Base-by-base conservation (phyloP, 768 basidiomycete species). In the Gyrodon lividus region DNA sequence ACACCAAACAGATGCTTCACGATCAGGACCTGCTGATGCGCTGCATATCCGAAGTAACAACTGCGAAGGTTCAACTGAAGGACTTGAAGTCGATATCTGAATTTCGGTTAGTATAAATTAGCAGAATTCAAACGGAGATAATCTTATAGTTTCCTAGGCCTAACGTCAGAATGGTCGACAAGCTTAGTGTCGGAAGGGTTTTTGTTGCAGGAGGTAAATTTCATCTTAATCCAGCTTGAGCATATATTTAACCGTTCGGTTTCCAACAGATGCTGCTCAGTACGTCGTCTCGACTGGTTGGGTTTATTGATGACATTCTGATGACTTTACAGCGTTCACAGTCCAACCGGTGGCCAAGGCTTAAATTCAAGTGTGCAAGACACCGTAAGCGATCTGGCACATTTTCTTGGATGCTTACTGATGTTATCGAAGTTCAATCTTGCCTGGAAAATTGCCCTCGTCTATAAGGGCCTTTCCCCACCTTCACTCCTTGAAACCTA, bases 361-460 rank as follows among this genome's bases (percentile, higher is more conserved):
- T 40, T 65, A 0, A 65, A 65, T 40, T 59, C 64, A 5, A 38
- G 58, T 47, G 52, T 65, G 14, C 57, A 61, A 43, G 64, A 65
- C 46, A 49, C 64, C 9, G 68, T 67, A 44, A 22, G 65, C n/a
- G n/a, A 22, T 16, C 24, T 17, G 22, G 24, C 28, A 14, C 24
- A 3, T 26, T 23, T 13, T 12, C 5, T 26, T 13, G 16, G 13
- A 24, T 26, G 12, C 23, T 28, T 24, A 47, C 46, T 48, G 20
- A 37, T 10, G 20, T 3, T 14, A 13, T 23, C 2, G 22, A n/a
- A 76, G 70, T 63, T 63, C 51, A 76, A 77, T 52, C 57, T 77
- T 9, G 69, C 59, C 2, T 75, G 74, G 76, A 76, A 76, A 53
- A 63, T 76, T 30, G 65, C 74, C 5, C 62, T 74, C 16, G 74